These are phyloP conservation scores for Neurospora sp. DNA, from an alignment of 2,329 filamentous ascomycete genomes.

Conservation along the genomic window DNA sequence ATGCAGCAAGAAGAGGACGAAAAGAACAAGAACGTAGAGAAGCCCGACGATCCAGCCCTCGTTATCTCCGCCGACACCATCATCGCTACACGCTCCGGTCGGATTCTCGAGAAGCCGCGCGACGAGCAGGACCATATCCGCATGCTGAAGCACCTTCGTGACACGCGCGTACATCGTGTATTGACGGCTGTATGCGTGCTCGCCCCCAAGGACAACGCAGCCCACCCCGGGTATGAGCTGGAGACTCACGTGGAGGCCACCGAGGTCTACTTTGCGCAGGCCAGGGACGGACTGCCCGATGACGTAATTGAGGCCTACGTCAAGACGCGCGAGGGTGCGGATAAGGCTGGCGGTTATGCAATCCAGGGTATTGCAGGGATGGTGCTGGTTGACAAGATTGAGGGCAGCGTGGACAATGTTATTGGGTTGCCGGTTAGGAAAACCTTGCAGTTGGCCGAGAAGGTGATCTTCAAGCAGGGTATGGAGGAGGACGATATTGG, in stretches of 20 bases:
- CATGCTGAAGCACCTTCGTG: slow-evolving; percentile 75
- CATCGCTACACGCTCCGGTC: slow-evolving; percentile 64
- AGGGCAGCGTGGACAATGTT: slow-evolving; percentile 88
- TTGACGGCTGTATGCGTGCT: slow-evolving; percentile 80
- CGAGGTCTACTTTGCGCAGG: slow-evolving; percentile 71
- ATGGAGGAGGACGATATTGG: slow-evolving; percentile 42
- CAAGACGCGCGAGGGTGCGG: slow-evolving; percentile 78
- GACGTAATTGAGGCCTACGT: slow-evolving; percentile 75
- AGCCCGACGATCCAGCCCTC: slow-evolving; percentile 58
- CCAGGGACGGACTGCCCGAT: slow-evolving; percentile 51
- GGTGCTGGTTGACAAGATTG: slow-evolving; percentile 77
- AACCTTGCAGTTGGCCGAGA: slow-evolving; percentile 74
- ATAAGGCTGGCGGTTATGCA: slow-evolving; percentile 94
- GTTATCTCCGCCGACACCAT: slow-evolving; percentile 89
- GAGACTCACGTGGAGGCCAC: slow-evolving; percentile 83
- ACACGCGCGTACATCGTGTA: slow-evolving; percentile 69
- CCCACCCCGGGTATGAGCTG: slow-evolving; percentile 76
- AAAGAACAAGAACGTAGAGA: slow-evolving; percentile 16
- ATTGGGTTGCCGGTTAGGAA: slow-evolving; percentile 77
- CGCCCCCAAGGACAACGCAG: slow-evolving; percentile 68
- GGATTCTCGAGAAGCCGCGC: slow-evolving; percentile 84
- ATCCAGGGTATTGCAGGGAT: slow-evolving; percentile 83
- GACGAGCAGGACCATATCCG: slow-evolving; percentile 69
- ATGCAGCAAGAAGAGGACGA: slow-evolving; percentile 25
- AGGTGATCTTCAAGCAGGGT: slow-evolving; percentile 67